phyloP scores from a whole-genome alignment of 768 basidiomycete genomes.

The Lenzites betulinus region DNA sequence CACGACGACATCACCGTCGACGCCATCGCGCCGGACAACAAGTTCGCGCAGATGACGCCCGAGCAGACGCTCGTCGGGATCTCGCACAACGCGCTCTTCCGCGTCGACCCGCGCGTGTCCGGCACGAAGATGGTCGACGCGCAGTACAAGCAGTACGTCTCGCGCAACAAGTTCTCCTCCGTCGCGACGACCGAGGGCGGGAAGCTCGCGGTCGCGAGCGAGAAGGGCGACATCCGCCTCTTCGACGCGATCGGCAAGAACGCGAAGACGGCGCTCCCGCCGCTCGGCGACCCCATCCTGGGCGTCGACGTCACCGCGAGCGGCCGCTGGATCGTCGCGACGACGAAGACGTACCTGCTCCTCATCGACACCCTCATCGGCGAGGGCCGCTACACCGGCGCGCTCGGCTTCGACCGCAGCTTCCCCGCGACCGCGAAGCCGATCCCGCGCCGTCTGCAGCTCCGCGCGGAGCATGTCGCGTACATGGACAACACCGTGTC shows the following conservation, averaged over 20 bases:
- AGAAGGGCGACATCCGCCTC: constrained; percentile 94
- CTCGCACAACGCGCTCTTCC: constrained; percentile 95
- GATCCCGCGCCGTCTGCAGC: constrained; percentile 81
- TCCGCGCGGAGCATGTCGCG: constrained; percentile 89
- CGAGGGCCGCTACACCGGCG: constrained; percentile 81
- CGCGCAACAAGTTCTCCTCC: constrained; percentile 94
- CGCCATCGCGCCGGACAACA: constrained; percentile 90
- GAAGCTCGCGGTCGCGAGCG: constrained; percentile 89
- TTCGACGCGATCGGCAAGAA: constrained; percentile 98
- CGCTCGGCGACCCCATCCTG: constrained; percentile 91
- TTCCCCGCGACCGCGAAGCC: constrained; percentile 97
- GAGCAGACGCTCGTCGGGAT: constrained; percentile 93
- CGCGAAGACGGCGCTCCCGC: constrained; percentile 96
- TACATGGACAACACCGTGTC: constrained; percentile 88
- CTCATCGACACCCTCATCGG: constrained; percentile 96
- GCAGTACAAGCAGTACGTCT: constrained; percentile 94
- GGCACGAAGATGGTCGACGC: constrained; percentile 93
- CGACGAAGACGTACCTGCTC: constrained; percentile 90
- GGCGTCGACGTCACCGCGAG: constrained; percentile 94
- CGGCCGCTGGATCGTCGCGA: constrained; percentile 94
- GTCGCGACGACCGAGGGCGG: constrained; percentile 86
- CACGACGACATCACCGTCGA: constrained; percentile 84
- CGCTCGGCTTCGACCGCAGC: constrained; percentile 87
- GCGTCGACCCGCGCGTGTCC: constrained; percentile 92
- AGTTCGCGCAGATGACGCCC: constrained; percentile 90